Conservation (phyloP, 495 filamentous ascomycete species). For the Jackrogersella minutella region DNA sequence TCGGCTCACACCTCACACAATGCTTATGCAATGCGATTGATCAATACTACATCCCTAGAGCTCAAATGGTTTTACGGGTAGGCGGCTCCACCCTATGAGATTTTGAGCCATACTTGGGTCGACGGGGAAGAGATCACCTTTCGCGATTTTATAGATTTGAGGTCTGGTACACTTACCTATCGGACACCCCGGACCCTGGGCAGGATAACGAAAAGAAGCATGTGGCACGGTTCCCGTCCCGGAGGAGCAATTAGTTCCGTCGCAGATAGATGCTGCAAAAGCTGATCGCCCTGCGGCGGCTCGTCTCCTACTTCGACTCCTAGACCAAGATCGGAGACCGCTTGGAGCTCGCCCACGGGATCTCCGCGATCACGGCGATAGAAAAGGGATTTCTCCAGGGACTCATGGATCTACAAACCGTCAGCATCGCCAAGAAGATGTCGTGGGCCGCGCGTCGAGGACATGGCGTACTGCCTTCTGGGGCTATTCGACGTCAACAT, state of each 20-base stretch:
- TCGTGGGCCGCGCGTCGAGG: slow-evolving; percentile 37
- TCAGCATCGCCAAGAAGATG: slow-evolving; percentile 41
- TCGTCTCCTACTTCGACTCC: slow-evolving; percentile 45
- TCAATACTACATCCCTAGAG: slow-evolving; percentile 33
- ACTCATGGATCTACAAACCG: slow-evolving; percentile 9
- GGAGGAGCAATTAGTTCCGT: slow-evolving; percentile 45
- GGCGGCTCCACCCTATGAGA: slow-evolving; percentile 45
- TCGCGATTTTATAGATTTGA: slow-evolving; percentile 34
- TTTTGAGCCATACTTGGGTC: slow-evolving; percentile 52
- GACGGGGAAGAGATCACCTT: slow-evolving; percentile 47
- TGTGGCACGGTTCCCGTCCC: neutral
- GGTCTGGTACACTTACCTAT: slow-evolving; percentile 45
- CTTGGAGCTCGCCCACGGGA: slow-evolving; percentile 21
- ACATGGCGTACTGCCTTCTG: slow-evolving; percentile 45
- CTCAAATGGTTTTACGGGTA: slow-evolving; percentile 33
- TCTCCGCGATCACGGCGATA: slow-evolving; percentile 48
- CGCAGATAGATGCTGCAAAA: slow-evolving; percentile 55
- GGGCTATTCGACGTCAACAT: slow-evolving; percentile 46
- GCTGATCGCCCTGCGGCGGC: slow-evolving; percentile 43
- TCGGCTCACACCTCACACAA: neutral
- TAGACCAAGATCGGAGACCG: slow-evolving; percentile 47
- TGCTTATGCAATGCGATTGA: slow-evolving; percentile 37
- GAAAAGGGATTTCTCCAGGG: slow-evolving; percentile 29
- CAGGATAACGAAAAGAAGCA: neutral
- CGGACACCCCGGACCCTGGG: slow-evolving; percentile 24